A percentile compares a stretch with the other conserved stretches of the same genome.
Conservation (phyloP, 2,329 filamentous ascomycete genomes). For the Neoascochyta sp. region DNA sequence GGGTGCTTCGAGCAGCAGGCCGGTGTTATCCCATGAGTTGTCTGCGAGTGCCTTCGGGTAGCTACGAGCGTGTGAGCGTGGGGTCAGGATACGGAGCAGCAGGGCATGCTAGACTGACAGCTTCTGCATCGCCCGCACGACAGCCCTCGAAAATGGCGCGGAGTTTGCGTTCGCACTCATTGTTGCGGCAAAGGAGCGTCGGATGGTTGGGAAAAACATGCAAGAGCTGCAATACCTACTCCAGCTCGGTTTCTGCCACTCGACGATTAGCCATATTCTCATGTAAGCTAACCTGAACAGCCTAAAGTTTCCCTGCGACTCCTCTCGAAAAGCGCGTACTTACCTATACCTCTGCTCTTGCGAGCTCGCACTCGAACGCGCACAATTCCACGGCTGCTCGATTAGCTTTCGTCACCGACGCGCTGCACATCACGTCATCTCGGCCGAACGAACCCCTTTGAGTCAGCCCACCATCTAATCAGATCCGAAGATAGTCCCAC, state of each 20-base stretch:
- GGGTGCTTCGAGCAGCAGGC: constrained; percentile 68
- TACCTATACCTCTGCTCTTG: no score
- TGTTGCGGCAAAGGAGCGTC: constrained; percentile 26
- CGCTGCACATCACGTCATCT: no score
- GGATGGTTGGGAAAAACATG: constrained; percentile 36
- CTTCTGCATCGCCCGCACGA: constrained; percentile 74
- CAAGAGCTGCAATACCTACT: constrained; percentile 5
- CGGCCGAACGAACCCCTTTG: constrained; percentile 6
- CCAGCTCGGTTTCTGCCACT: no score
- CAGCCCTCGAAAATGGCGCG: constrained; percentile 62
- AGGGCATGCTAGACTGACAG: constrained; percentile 54
- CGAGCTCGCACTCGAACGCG: no score
- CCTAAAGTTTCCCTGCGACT: no score
- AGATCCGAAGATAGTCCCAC: constrained; percentile 28
- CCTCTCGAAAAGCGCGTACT: no score
- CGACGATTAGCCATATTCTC: no score
- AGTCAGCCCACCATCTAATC: no score
- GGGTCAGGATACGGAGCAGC: background rate
- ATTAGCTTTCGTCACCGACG: no score
- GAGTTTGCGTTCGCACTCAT: constrained; percentile 44
- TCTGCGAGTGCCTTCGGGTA: constrained; percentile 90
- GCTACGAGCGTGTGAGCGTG: constrained; percentile 45
- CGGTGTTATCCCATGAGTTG: constrained; percentile 94
- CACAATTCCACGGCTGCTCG: no score
- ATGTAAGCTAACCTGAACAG: background rate